These are phyloP conservation scores for Sporobolomyces roseus DNA, from an alignment of 768 basidiomycete genomes.

Conservation along the genomic window DNA sequence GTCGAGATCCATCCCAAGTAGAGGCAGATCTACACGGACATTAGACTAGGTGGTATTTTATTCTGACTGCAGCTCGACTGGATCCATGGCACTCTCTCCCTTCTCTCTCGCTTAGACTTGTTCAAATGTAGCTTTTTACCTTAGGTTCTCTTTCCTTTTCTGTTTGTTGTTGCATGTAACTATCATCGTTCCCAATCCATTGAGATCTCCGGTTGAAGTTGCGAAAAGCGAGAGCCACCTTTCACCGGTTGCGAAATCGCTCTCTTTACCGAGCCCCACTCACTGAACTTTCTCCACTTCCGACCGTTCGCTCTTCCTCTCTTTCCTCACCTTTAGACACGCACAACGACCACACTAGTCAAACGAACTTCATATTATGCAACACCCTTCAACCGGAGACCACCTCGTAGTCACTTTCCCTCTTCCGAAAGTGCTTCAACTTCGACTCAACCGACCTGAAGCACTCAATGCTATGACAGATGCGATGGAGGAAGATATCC, in stretches of 20 bases:
- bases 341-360: neutral
- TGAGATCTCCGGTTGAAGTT: neutral
- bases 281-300: neutral
- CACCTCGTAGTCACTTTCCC: slow-evolving; percentile 49
- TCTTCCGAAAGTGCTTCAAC: slow-evolving; percentile 55
- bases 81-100: neutral
- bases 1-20: slow-evolving; percentile 11
- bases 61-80: no score
- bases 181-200: neutral
- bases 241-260: no score
- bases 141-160: neutral
- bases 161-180: slow-evolving; percentile 7
- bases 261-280: no score
- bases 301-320: neutral
- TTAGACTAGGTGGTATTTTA: no score
- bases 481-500: slow-evolving; percentile 42
- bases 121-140: neutral
- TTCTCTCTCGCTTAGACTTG: neutral
- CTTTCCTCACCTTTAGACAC: neutral
- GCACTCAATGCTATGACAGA: slow-evolving; percentile 71
- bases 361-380: no score
- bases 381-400: slow-evolving; percentile 4
- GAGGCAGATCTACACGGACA: no score
- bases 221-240: no score
- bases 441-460: slow-evolving; percentile 66